Base-by-base conservation (phyloP, 257 asterid genomes). In the Avicennia marina region DNA sequence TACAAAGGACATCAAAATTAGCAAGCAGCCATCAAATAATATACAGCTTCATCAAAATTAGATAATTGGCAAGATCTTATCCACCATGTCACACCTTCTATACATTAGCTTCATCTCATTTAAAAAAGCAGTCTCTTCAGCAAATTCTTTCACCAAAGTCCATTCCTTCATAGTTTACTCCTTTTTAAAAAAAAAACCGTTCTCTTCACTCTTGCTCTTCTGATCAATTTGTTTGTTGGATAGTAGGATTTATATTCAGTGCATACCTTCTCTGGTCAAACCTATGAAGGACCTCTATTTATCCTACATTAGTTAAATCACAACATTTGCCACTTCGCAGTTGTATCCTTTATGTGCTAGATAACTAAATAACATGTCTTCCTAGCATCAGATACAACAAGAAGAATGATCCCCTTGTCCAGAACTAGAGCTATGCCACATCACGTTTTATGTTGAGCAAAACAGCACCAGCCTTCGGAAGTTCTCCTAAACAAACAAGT, bases 311-410 rank as follows among this genome's bases (percentile, higher is more conserved):
- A 75, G 69, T 66, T 45, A 82, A 86, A 79, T 73, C 0, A 80
- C 86, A 38, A 78, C 84, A 64, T 82, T 79, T n/a, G 86, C 90
- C 61, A 79, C 90, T 66, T 76, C 76, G 50, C n/a, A n/a, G n/a
- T n/a, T n/a, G n/a, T 82, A 82, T 4, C 90, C 84, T 62, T 82
- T 79, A 56, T 79, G 86, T 4, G 82, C 65, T 34, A 79, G 64
- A 72, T 74, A 79, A 53, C 76, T 74, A 1, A 84, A 82, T 47
- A 82, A 69, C 0, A 81, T 11, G 86, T 82, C 59, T 82, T 82
- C 48, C 83, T 83, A 2, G 75, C 59, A 45, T 83, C 80, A 50
- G 89, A 82, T 60, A 82, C 80, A 24, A 86, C 82, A 9, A 83
- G 55, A 57, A 82, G 82, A 71, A 82, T 26, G n/a, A 7, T 13